Evolutionary conservation across 495 filamentous ascomycete genomes (phyloP).

Genomic region (Annulohypoxylon maeteangense): DNA sequence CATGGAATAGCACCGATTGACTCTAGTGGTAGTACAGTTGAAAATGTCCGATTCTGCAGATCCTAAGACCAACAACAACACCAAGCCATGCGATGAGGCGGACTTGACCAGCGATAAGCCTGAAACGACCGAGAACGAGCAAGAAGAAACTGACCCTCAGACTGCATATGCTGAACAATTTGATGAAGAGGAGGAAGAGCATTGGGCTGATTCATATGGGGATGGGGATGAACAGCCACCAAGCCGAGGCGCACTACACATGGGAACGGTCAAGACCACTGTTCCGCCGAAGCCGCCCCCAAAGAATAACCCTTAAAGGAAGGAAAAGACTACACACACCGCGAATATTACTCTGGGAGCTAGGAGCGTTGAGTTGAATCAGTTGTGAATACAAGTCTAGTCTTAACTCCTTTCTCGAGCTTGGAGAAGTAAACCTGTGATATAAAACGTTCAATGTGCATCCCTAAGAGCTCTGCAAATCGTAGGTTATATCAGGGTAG

Average conservation of each 20-base stretch:
- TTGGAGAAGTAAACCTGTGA: too few relatives aligned
- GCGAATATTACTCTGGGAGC: too few relatives aligned
- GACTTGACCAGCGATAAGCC: background rate
- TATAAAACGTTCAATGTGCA: too few relatives aligned
- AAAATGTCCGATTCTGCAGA: background rate
- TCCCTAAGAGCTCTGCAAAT: too few relatives aligned
- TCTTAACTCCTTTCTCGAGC: too few relatives aligned
- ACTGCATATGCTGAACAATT: background rate
- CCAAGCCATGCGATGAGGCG: background rate
- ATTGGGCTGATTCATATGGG: background rate
- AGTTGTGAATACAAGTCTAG: too few relatives aligned
- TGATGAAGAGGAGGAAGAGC: background rate
- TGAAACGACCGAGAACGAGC: background rate
- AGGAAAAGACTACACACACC: too few relatives aligned
- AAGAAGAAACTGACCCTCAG: background rate
- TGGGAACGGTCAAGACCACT: background rate
- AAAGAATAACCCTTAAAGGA: background rate
- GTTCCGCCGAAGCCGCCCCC: background rate
- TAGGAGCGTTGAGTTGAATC: too few relatives aligned
- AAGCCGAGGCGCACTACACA: background rate
- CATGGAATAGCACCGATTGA: background rate
- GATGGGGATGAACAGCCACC: background rate
- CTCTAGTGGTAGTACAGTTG: background rate
- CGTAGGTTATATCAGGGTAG: too few relatives aligned
- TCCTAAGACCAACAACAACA: background rate